Evolutionary conservation across 179 eudicot genomes (phyloP), one percentile per base, ranked within the genome.

Genomic region (Camellia oleifera): DNA sequence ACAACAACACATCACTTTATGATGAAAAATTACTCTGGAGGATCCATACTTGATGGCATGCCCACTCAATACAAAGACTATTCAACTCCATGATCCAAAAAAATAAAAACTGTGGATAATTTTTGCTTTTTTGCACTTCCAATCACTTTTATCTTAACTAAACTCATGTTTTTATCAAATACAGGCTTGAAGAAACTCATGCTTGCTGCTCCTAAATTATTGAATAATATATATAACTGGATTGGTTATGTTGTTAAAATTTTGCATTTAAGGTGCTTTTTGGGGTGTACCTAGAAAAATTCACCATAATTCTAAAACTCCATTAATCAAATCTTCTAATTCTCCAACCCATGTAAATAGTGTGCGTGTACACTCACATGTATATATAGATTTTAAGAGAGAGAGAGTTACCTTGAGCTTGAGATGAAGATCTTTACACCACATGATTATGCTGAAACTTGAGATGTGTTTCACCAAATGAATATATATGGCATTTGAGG

Each of bases 361-460:
- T 5, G n/a, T 2, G 65, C 4, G 20, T 61, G 8, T n/a, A 17
- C 20, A 61, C 7, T 3, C 13, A 61, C 13, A 15, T 61, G 13
- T n/a, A 9, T 26, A 56, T 54, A 4, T 53, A 42, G 7, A 42
- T 13, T 11, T 46, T 40, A 46, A 66, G 23, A 81, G 50, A 42
- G 52, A 26, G 56, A 50, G 18, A 12, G 2, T 40, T 83, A 87
- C 90, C 92, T 85, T 86, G 71, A 89, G 79, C 79, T 86, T 91
- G 77, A 80, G 84, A 79, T 69, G 81, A 64, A 89, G 42, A 44
- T 81, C 85, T 77, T 78, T 82, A 50, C 88, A 68, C 78, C 64
- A 83, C 91, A 89, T 90, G 74, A 60, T 81, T 74, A 64, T 61
- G 75, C 13, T 50, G 46, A 53, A 17, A 69, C 56, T 58, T 14